Evolutionary conservation across 2,329 filamentous ascomycete species (phyloP), one percentile per base, ranked within the genome.

Genomic region (Rhynchosporium graminicola): DNA sequence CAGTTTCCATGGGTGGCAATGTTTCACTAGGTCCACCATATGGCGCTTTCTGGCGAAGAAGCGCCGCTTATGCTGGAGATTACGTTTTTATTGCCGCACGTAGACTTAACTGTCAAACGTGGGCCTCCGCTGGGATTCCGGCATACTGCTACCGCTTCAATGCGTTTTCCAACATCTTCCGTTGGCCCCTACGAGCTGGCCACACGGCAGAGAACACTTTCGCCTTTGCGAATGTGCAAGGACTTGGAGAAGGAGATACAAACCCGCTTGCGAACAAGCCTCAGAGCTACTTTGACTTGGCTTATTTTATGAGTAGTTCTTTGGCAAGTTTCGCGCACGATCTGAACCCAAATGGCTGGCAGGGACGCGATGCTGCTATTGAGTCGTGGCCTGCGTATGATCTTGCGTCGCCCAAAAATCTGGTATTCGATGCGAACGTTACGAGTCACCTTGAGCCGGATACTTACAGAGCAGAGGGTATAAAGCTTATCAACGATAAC

Each of bases 71-170:
- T n/a, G 78, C 77, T 1, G 76, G 76, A 0, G 80, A 82, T 58
- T 68, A 81, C 5, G 77, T 80, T 38, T 82, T 83, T 76, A 77
- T 80, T 57, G 77, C 78, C 1, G 77, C 78, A 12, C 74, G 80
- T 1, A 75, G 80, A 33, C 78, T 77, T 59, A 76, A 80, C 70
- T 77, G 76, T 13, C 76, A 81, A 65, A 68, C 78, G 2, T 80
- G 75, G 61, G 31, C 57, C 9, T 9, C 33, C 12, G 57, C 57
- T 2, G 46, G 47, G 8, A 20, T 29, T 33, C 20, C 47, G 8
- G 36, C 42, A 20, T 59, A 59, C 36, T 51, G 57, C 20, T 59
- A 59, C 13, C 57, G 57, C 5, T 51, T 59, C 6, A 36, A 61
- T 38, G 68, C 78, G 20, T 20, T 20, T 20, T 20, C 20, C 1